Conservation (phyloP, 1,284 basidiomycete species). For the Ceratobasidium sp. region DNA sequence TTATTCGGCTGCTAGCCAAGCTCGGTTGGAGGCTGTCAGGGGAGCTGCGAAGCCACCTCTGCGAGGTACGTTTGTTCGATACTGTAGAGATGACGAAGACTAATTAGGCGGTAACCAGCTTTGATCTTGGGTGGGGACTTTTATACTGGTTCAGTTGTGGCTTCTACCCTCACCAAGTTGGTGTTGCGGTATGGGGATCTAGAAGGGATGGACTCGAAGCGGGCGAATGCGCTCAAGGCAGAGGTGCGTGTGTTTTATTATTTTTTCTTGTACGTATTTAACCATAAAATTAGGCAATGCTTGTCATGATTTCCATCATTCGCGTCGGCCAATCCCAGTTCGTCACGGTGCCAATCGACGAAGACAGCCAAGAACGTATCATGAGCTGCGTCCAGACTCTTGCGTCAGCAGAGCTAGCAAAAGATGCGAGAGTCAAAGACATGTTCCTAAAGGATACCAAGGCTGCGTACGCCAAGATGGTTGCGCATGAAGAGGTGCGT, state of each 20-base stretch:
- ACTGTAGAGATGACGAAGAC: background rate
- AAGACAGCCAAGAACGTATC: constrained; percentile 96
- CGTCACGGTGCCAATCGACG: constrained; percentile 92
- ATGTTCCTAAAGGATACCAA: constrained; percentile 95
- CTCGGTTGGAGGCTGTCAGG: constrained; percentile 81
- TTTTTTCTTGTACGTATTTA: background rate
- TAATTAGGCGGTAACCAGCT: constrained; percentile 54
- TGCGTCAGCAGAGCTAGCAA: constrained; percentile 67
- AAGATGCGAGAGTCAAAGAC: constrained; percentile 69
- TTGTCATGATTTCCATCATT: constrained; percentile 97
- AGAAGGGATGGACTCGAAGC: constrained; percentile 59
- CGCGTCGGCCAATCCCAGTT: constrained; percentile 98
- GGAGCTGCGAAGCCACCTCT: constrained; percentile 90
- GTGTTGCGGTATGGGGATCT: constrained; percentile 81
- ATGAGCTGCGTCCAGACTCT: constrained; percentile 96
- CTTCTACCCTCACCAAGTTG: constrained; percentile 90
- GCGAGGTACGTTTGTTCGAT: constrained; percentile 60
- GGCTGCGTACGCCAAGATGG: constrained; percentile 93
- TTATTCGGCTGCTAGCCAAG: constrained; percentile 71
- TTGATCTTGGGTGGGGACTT: constrained; percentile 96
- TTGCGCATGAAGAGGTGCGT: constrained; percentile 84
- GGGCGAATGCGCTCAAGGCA: constrained; percentile 80
- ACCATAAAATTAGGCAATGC: constrained; percentile 75
- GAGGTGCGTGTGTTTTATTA: constrained; percentile 62
- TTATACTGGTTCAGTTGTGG: constrained; percentile 92